Base-by-base conservation (phyloP, 495 filamentous ascomycete species). In the Xylaria bambusicola region DNA sequence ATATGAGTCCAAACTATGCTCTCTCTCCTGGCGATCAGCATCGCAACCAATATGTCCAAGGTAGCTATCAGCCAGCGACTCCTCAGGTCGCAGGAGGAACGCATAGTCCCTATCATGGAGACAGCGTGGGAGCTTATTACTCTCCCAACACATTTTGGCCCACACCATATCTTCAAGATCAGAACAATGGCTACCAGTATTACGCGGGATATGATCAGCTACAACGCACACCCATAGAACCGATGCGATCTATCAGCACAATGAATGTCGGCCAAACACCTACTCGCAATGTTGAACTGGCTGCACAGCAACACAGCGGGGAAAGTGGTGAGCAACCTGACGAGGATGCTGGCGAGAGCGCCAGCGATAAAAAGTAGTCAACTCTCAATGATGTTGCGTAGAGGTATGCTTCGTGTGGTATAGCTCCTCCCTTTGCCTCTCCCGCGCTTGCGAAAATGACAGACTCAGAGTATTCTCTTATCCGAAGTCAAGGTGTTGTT, bases 1-100 rank as follows among this genome's bases (percentile, higher is more conserved):
- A 51, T 29, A n/a, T 60, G 57, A 60, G 57, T 31, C 57, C 48
- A 10, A 45, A 53, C 21, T 60, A 60, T 47, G 49, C 57, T 21
- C 48, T 60, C 13, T 60, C 57, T 4, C 57, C 57, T 20, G 29
- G 48, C 1, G 49, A 60, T n/a, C 38, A 52, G 15, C 48, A 46
- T 3, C 46, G 47, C 18, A 48, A 10, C 18, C 48, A 35, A n/a
- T 52, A 52, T 29, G n/a, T 27, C 7, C 48, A 45, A 12, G 40
- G 49, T n/a, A 31, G n/a, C 31, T 60, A 60, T 23, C 49, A 26
- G 13, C 57, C 57, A 17, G 57, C 57, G n/a, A 60, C 57, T 8
- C 57, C 57, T 5, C 48, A 60, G 29, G n/a, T 53, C 13, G 10
- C 38, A 1, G 47, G 42, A 46, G 57, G 47, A 59, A 33, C 12